Percentiles rank a stretch among this genome's conserved stretches.
Evolutionary conservation across 73 alveolate genomes (phyloP).

Genomic region (Tetrahymena borealis): DNA sequence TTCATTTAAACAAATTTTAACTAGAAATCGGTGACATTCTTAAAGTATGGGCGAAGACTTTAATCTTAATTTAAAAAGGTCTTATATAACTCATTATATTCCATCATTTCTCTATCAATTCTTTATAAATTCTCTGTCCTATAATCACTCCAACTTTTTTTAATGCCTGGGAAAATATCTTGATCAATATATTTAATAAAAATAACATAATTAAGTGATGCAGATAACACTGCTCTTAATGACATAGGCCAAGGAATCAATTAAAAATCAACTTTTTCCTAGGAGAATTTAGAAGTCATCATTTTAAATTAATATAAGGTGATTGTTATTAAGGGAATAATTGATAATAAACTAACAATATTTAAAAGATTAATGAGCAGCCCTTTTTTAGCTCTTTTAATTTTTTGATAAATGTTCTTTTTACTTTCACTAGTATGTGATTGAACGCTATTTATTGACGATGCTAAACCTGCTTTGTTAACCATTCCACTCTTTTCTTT

Average conservation of each 20-base stretch:
- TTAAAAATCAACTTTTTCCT: background rate
- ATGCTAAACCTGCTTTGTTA: background rate
- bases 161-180: background rate
- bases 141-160: background rate
- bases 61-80: background rate
- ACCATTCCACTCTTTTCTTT: background rate
- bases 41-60: background rate
- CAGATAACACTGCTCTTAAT: background rate
- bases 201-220: background rate
- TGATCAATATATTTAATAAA: background rate
- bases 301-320: background rate
- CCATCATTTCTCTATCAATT: background rate
- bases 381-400: background rate
- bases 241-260: background rate
- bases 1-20: background rate
- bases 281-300: background rate
- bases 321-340: background rate
- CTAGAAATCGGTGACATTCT: background rate
- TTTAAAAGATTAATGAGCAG: background rate
- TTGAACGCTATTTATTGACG: background rate
- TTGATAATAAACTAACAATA: background rate
- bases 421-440: background rate
- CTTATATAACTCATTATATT: background rate
- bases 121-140: background rate
- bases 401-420: background rate